Percentiles rank a stretch among this genome's conserved stretches.
Evolutionary conservation across 441 rosid species (phyloP).

Genomic region (Gossypium davidsonii): DNA sequence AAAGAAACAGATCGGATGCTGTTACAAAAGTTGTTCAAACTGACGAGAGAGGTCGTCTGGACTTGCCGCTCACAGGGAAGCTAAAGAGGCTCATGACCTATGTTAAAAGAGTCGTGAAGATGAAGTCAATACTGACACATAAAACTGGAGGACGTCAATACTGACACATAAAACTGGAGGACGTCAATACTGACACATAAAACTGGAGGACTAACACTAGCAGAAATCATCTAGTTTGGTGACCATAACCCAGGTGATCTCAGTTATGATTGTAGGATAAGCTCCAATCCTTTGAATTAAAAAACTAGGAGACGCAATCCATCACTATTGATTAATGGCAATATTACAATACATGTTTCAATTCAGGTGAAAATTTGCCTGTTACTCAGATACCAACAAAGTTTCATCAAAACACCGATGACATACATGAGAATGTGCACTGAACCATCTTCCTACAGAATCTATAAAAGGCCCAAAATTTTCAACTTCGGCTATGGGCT

Average conservation of each 20-base stretch:
- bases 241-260: slow-evolving; percentile 54
- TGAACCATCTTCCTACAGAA: slow-evolving; percentile 41
- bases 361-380: slow-evolving; percentile 27
- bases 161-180: slow-evolving; percentile 68
- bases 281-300: not conserved
- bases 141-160: slow-evolving; percentile 44
- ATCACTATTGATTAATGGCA: slow-evolving; percentile 25
- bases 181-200: too few relatives aligned
- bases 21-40: too few relatives aligned
- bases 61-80: too few relatives aligned
- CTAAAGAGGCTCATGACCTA: too few relatives aligned
- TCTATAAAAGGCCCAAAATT: slow-evolving; percentile 52
- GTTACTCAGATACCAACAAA: slow-evolving; percentile 68
- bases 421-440: slow-evolving; percentile 85
- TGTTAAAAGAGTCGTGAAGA: too few relatives aligned
- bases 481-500: slow-evolving; percentile 65
- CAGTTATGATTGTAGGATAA: not conserved
- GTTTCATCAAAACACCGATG: slow-evolving; percentile 56
- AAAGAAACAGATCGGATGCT: too few relatives aligned
- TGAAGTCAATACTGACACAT: slow-evolving; percentile 25
- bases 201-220: slow-evolving; percentile 30
- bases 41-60: too few relatives aligned
- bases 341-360: too few relatives aligned
- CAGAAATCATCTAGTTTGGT: slow-evolving; percentile 66
- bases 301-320: not conserved